phyloP scores from a whole-genome alignment of 2,329 filamentous ascomycete species.

The Curvularia verruculosa region DNA sequence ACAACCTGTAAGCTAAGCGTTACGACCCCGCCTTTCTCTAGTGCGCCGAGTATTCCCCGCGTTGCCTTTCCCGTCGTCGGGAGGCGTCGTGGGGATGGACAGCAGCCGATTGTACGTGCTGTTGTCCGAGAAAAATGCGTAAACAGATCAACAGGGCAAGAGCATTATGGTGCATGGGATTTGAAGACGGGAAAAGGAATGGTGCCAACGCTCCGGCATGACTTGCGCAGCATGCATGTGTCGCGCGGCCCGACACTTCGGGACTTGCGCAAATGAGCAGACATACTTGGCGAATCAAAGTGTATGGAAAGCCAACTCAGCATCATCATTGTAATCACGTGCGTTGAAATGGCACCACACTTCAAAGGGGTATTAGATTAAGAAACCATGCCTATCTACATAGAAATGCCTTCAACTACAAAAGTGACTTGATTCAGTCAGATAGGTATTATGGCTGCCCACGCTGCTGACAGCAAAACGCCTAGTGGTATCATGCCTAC shows the following conservation, averaged over 20 bases:
- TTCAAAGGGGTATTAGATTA: constrained; percentile 18
- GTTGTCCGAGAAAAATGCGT: constrained; percentile 12
- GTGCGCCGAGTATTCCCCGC: constrained; percentile 33
- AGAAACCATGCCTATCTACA: constrained; percentile 18
- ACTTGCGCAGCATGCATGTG: constrained; percentile 3
- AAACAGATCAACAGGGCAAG: neutral
- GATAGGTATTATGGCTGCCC: constrained; percentile 6
- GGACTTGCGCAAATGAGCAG: neutral
- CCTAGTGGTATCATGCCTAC: constrained; percentile 29
- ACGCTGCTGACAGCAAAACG: constrained; percentile 18
- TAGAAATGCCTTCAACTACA: constrained; percentile 7
- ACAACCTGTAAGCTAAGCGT: constrained; percentile 7
- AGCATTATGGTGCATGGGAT: neutral
- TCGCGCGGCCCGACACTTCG: constrained; percentile 1
- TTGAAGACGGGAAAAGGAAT: neutral
- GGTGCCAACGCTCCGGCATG: neutral
- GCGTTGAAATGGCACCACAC: neutral
- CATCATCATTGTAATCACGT: neutral
- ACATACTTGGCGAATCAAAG: neutral
- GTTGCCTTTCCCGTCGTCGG: constrained; percentile 5
- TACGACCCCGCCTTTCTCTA: constrained; percentile 29
- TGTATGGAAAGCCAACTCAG: neutral
- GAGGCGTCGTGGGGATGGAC: constrained; percentile 11
- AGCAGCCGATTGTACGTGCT: constrained; percentile 4
- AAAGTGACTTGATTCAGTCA: constrained; percentile 8